phyloP scores from a whole-genome alignment of 75 land plant genomes.

The Picea sitchensis region DNA sequence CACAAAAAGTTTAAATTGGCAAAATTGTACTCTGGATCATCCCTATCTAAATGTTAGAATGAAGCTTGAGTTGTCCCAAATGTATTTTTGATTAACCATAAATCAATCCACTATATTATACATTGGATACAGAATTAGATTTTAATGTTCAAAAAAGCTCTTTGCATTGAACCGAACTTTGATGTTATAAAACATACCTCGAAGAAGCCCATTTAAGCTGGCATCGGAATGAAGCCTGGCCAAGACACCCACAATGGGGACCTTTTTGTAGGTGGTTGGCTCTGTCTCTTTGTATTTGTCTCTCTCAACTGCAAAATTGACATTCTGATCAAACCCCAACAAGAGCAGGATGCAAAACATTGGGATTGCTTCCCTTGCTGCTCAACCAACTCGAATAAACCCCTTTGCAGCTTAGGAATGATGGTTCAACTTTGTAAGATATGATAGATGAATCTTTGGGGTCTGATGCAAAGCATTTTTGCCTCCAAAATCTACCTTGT shows the following conservation, averaged over 20 bases:
- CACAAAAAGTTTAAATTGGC: neutral
- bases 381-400: slow-evolving; percentile 73
- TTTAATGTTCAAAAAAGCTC: too few relatives aligned
- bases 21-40: neutral
- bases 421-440: slow-evolving; percentile 53
- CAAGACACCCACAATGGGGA: slow-evolving; percentile 33
- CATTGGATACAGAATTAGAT: neutral
- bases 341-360: slow-evolving; percentile 27
- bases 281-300: slow-evolving; percentile 44
- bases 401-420: slow-evolving; percentile 65
- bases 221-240: slow-evolving; percentile 18
- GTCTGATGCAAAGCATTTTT: slow-evolving; percentile 6
- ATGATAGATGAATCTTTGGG: slow-evolving; percentile 86
- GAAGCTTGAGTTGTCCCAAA: neutral
- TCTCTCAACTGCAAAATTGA: slow-evolving; percentile 27
- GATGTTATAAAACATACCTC: slow-evolving; percentile 12
- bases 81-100: neutral
- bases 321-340: slow-evolving; percentile 48
- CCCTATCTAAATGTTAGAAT: neutral
- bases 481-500: too few relatives aligned
- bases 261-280: slow-evolving; percentile 37
- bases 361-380: slow-evolving; percentile 30
- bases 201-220: slow-evolving; percentile 39
- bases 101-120: too few relatives aligned
- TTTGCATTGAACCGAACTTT: neutral